Evolutionary conservation across 2,329 filamentous ascomycete species (phyloP).

Genomic region (Septoria linicola): DNA sequence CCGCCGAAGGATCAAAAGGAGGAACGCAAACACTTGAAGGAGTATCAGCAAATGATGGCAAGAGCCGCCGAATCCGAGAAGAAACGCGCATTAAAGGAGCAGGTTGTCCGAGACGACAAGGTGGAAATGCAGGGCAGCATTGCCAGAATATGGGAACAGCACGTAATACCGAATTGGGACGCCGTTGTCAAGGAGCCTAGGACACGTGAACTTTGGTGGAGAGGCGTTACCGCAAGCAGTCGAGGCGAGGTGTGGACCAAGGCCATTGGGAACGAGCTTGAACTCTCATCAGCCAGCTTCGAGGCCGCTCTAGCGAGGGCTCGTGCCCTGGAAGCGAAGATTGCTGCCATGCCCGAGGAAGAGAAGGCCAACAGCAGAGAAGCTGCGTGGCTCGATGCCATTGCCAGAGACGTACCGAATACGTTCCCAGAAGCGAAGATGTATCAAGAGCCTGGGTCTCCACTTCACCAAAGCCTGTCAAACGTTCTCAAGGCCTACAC

Average conservation of each 20-base stretch:
- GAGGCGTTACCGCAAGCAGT: constrained; percentile 69
- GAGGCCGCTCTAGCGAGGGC: constrained; percentile 68
- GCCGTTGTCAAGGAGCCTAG: constrained; percentile 66
- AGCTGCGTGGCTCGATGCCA: constrained; percentile 61
- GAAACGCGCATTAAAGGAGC: constrained; percentile 49
- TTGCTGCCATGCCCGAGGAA: constrained; percentile 48
- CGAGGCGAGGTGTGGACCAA: constrained; percentile 68
- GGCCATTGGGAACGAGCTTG: constrained; percentile 72
- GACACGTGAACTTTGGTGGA: constrained; percentile 79
- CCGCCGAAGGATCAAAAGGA: constrained; percentile 87
- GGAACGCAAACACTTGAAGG: constrained; percentile 81
- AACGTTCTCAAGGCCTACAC: constrained; percentile 76
- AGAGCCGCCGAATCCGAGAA: constrained; percentile 58
- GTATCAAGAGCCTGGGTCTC: constrained; percentile 62
- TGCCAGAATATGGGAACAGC: constrained; percentile 68
- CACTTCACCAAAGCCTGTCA: constrained; percentile 65
- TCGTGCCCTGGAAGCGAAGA: constrained; percentile 59
- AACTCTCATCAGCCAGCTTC: constrained; percentile 66
- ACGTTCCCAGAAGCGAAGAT: constrained; percentile 73
- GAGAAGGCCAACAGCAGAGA: constrained; percentile 52
- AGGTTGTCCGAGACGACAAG: constrained; percentile 53
- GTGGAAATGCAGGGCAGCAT: constrained; percentile 52
- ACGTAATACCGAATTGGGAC: constrained; percentile 74
- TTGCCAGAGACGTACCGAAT: constrained; percentile 62
- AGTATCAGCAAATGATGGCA: constrained; percentile 82